Evolutionary conservation across 306 rosid species (phyloP).

Genomic region (Casuarina glauca): DNA sequence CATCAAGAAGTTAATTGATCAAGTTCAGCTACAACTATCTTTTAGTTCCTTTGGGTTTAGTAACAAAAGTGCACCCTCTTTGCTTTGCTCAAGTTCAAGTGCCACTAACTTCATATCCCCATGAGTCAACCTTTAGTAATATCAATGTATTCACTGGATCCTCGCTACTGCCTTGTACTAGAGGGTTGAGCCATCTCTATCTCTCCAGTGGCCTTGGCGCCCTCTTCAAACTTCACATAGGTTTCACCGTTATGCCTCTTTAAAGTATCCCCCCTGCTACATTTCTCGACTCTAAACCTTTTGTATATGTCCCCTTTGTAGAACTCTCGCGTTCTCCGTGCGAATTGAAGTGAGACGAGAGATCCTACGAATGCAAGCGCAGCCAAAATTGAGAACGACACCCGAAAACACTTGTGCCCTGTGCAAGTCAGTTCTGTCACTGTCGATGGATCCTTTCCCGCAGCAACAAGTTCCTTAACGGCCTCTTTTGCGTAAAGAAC

Average conservation of each 20-base stretch:
- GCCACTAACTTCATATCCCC: no score
- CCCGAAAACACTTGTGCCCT: constrained; percentile 31
- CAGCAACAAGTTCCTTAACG: constrained; percentile 18
- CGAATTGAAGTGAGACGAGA: constrained; percentile 26
- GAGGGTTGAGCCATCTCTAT: neutral
- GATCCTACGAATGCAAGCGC: constrained; percentile 34
- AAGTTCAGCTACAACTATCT: no score
- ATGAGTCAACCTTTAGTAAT: neutral
- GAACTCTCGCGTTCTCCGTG: constrained; percentile 30
- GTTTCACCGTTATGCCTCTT: neutral
- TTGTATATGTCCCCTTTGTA: constrained; percentile 36
- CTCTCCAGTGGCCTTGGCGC: neutral
- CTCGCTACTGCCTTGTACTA: neutral
- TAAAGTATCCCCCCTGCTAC: neutral
- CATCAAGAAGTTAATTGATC: no score
- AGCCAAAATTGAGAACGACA: constrained; percentile 39
- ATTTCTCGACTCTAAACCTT: constrained; percentile 22
- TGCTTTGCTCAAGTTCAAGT: no score
- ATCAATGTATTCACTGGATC: neutral
- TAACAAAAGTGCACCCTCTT: no score
- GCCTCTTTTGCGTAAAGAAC: constrained; percentile 40
- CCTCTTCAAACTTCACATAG: neutral
- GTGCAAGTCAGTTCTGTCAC: constrained; percentile 37
- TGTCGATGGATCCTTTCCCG: constrained; percentile 17
- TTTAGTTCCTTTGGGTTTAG: no score